Evolutionary conservation across 805 yeast species (phyloP).

Genomic region (Isabelozyma gotoi): DNA sequence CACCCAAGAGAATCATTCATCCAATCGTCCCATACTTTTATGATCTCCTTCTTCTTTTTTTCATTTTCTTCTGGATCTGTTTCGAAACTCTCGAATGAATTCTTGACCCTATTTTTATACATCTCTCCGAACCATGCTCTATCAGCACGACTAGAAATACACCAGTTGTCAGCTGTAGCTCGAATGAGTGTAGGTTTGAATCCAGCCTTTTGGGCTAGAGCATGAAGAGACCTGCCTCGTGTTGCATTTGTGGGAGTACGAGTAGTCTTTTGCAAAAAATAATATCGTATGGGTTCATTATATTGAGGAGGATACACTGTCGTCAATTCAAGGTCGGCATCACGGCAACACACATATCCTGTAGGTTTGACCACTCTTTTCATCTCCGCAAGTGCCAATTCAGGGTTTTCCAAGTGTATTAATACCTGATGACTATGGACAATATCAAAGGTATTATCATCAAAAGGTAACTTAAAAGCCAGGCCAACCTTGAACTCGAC

Average conservation of each 20-base stretch:
- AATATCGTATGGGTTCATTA: conserved; percentile 5
- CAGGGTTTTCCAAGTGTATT: conserved; percentile 34
- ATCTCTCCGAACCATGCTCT: conserved; percentile 8
- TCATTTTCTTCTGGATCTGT: neutral
- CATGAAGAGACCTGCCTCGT: conserved; percentile 16
- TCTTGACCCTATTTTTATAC: conserved; percentile 10
- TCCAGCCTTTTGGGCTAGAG: conserved; percentile 17
- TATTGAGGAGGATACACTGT: conserved; percentile 18
- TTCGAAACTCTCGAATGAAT: conserved; percentile 9
- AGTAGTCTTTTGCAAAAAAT: conserved; percentile 5
- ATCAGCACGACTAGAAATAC: conserved; percentile 9
- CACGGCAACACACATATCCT: conserved; percentile 32
- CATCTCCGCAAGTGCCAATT: conserved; percentile 33
- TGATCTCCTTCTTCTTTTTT: conserved; percentile 5
- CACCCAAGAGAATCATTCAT: conserved; percentile 12
- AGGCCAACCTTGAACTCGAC: conserved; percentile 28
- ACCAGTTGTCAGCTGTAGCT: conserved; percentile 14
- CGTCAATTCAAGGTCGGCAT: conserved; percentile 22
- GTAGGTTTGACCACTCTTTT: conserved; percentile 31
- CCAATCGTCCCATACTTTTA: conserved; percentile 13
- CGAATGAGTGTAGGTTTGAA: conserved; percentile 9
- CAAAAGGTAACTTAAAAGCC: conserved; percentile 28
- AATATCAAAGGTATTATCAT: conserved; percentile 38
- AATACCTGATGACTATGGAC: conserved; percentile 40
- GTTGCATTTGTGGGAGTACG: conserved; percentile 9